Conservation (phyloP, 164 flowering plant genomes). For the Annona squamosa region DNA sequence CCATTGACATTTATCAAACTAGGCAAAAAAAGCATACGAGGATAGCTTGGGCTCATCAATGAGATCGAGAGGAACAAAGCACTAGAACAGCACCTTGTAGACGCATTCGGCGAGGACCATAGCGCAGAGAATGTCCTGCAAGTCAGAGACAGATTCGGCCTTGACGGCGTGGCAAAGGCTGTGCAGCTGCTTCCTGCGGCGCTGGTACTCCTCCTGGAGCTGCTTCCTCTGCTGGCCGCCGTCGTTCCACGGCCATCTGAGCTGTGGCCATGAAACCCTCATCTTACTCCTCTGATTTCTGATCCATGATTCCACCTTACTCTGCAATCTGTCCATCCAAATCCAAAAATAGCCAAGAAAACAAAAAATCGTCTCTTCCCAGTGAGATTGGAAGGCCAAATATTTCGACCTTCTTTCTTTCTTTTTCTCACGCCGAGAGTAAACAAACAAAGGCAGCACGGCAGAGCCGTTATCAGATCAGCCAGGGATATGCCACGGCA, state of each 20-base stretch:
- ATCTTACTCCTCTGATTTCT: slow-evolving; percentile 54
- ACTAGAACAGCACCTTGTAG: slow-evolving; percentile 49
- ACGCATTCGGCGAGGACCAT: slow-evolving; percentile 97
- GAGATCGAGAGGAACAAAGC: background rate
- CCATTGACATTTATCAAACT: background rate
- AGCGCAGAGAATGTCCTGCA: slow-evolving; percentile 87
- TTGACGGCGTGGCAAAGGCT: slow-evolving; percentile 65
- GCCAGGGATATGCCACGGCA: too few relatives aligned
- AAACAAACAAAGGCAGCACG: too few relatives aligned
- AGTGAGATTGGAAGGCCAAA: background rate
- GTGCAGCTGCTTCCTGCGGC: slow-evolving; percentile 52
- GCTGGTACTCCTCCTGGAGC: slow-evolving; percentile 63
- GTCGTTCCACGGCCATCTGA: slow-evolving; percentile 71
- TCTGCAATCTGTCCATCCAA: slow-evolving; percentile 58
- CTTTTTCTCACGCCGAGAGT: too few relatives aligned
- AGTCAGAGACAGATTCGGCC: slow-evolving; percentile 73
- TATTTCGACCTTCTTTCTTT: too few relatives aligned
- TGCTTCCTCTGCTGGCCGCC: slow-evolving; percentile 51
- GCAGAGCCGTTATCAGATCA: too few relatives aligned
- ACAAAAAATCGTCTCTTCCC: background rate
- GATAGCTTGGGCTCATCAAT: too few relatives aligned
- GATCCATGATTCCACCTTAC: slow-evolving; percentile 76
- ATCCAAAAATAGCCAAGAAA: background rate
- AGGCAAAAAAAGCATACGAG: too few relatives aligned
- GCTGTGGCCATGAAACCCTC: slow-evolving; percentile 52